Conservation (phyloP, 2,329 filamentous ascomycete species). For the Colletotrichum limetticola region DNA sequence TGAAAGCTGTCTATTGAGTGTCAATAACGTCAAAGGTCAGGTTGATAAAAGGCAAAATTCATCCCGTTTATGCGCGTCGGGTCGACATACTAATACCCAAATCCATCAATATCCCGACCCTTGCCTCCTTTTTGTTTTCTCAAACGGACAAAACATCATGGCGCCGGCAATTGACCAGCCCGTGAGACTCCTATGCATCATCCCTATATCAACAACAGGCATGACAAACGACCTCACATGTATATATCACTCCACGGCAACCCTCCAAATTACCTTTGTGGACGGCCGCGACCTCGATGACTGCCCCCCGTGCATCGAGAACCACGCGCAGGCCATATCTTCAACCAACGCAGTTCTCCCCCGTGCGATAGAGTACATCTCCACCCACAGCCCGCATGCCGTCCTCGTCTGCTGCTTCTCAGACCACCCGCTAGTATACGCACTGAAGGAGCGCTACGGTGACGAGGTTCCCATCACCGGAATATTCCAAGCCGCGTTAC, state of each 20-base stretch:
- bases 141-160: neutral
- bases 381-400: neutral
- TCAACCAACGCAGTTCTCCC: constrained; percentile 10
- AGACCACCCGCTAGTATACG: constrained; percentile 22
- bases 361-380: constrained; percentile 1
- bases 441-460: neutral
- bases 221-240: constrained; percentile 18
- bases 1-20: neutral
- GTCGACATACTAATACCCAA: neutral
- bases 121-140: too few species aligned
- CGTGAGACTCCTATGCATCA: constrained; percentile 16
- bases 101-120: neutral
- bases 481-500: constrained; percentile 20
- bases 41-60: neutral
- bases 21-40: neutral
- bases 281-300: constrained; percentile 5
- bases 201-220: constrained; percentile 25
- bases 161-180: neutral
- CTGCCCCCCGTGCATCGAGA: constrained; percentile 28
- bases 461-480: neutral
- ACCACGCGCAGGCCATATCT: neutral
- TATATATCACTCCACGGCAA: neutral
- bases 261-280: constrained; percentile 4
- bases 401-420: constrained; percentile 32
- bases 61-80: neutral